Evolutionary conservation across 192 early-diverging fungal genomes (phyloP), one percentile per base, ranked within the genome.

Genomic region (Coemansia sp.): DNA sequence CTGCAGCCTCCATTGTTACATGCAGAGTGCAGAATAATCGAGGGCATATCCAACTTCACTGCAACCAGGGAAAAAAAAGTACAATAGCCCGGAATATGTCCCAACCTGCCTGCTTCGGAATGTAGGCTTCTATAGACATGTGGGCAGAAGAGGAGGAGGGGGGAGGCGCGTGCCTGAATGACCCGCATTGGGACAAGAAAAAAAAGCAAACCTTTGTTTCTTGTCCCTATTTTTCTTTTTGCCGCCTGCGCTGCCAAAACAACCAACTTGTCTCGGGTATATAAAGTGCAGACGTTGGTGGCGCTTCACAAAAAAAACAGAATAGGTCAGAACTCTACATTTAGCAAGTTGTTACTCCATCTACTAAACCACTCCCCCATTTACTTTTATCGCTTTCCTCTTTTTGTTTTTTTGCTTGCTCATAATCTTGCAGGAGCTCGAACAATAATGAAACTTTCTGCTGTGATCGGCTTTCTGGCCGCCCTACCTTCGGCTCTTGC

Each of bases 401-500:
- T 41, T 13, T 15, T n/a, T 36, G 18, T 36, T n/a, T 18, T 29
- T 29, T 29, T 29, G 27, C 18, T 47, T 44, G 29, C 41, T 29
- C 27, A 47, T 6, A 10, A 52, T 60, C 57, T 36, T 18, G 33
- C 15, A 24, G 29, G 31, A 38, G 0, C 43, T 66, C 49, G 11
- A 18, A 47, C 22, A 47, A 60, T 29, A 31, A 80, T 81, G 79
- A 81, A 76, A 65, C 33, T 81, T 18, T 62, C 68, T 33, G 74
- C 74, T 10, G 60, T 75, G 38, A 62, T 76, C 62, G 79, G 74
- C 50, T 66, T 81, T 46, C 22, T 76, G 8, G 79, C 79, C 39
- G 71, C 74, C 18, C 52, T 68, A 2, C 79, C 79, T 2, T 66
- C 71, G 16, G 79, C 64, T 20, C 49, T 78, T 27, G 81, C 76